phyloP scores from a whole-genome alignment of 345 rosid species.

The Turritis glabra region DNA sequence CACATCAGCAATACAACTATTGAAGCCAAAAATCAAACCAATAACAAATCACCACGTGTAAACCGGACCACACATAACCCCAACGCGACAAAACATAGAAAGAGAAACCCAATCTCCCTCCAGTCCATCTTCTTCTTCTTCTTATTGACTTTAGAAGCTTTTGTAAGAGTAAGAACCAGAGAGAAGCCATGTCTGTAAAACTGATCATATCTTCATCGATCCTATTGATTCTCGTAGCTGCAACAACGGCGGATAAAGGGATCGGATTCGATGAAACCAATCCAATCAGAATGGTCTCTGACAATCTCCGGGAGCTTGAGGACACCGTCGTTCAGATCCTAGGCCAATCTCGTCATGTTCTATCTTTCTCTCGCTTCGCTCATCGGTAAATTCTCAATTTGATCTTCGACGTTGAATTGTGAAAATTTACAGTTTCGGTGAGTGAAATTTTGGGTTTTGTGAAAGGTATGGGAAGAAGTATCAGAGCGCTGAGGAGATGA shows the following conservation, averaged over 20 bases:
- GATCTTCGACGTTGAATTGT: too few relatives aligned
- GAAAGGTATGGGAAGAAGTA: slow-evolving; percentile 70
- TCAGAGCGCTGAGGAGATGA: slow-evolving; percentile 64
- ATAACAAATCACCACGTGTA: neutral
- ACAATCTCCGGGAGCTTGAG: slow-evolving; percentile 56
- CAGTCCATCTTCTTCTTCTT: slow-evolving; percentile 7
- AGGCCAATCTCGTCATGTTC: slow-evolving; percentile 57
- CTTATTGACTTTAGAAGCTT: neutral
- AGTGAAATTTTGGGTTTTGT: neutral
- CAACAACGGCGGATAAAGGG: slow-evolving; percentile 37
- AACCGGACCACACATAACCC: too few relatives aligned
- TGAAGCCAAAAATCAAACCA: neutral
- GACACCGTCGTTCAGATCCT: slow-evolving; percentile 51
- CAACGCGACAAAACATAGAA: neutral
- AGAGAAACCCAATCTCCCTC: slow-evolving; percentile 12
- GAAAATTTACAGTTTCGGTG: neutral
- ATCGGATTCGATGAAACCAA: slow-evolving; percentile 59
- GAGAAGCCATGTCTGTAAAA: slow-evolving; percentile 44
- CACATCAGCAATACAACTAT: slow-evolving; percentile 5
- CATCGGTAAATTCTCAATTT: slow-evolving; percentile 46
- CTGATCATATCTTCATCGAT: slow-evolving; percentile 26
- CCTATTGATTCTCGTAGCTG: slow-evolving; percentile 36
- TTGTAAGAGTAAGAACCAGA: neutral
- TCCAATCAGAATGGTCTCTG: slow-evolving; percentile 63
- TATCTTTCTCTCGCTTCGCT: slow-evolving; percentile 73